Base-by-base conservation (phyloP, 2,329 filamentous ascomycete genomes). In the Pseudogymnoascus sp. region DNA sequence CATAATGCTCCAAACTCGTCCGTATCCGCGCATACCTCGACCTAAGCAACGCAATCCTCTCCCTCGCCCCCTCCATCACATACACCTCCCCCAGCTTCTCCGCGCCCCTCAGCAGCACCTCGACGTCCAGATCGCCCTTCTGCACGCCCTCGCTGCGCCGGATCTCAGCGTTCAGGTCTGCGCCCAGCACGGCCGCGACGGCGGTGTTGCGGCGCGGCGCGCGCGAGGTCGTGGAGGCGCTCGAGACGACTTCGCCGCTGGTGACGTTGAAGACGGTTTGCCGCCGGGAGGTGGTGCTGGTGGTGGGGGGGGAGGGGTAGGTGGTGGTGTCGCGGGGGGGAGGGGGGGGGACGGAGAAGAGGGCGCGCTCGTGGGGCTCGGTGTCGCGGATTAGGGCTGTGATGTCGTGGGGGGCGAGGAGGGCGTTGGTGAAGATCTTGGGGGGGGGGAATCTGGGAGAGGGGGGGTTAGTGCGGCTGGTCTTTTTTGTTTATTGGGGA, bases 371-470 rank as follows among this genome's bases (percentile, higher is more conserved):
- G 77, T 97, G 93, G 21, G 89, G 79, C 76, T 99, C 95, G 3
- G 93, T 97, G 75, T 99, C 95, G 65, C 95, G 90, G 71, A 99
- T 97, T 59, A 99, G 80, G 11, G 90, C 85, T 3, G 95, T 97
- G 69, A 99, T 97, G 75, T 99, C 95, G 75, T 93, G 88, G 68
- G 87, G 87, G 64, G 88, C 87, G 60, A 97, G 86, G 40, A 99
- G 83, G 35, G 95, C 92, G 75, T 96, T 97, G 69, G 93, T 95
- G 78, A 97, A 99, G 72, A 95, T 92, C 71, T 91, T 96, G n/a
- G 93, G 91, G 1, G 85, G 85, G 42, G 91, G 91, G 70, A 97
- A 97, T 35, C 91, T 96, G 72, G 63, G 68, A 60, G 61, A n/a
- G n/a, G 31, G 0, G 38, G 10, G 38, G 38, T 42, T 42, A 42